These are phyloP conservation scores for Entomortierella parvispora DNA, from an alignment of 192 early-diverging fungal genomes.

Conservation along the genomic window DNA sequence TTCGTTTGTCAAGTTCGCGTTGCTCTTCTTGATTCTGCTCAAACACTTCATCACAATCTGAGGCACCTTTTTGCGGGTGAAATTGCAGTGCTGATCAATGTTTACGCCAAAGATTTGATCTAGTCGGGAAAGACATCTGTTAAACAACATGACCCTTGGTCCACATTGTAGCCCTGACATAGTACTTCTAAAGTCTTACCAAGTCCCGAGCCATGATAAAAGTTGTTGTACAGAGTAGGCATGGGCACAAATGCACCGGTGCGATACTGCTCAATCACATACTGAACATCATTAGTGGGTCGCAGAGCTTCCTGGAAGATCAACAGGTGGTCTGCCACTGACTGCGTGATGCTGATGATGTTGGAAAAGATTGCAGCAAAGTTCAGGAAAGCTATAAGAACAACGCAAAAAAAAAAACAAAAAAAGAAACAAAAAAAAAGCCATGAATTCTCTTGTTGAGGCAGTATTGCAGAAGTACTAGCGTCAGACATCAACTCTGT, in stretches of 20 bases:
- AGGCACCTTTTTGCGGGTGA: slow-evolving; percentile 68
- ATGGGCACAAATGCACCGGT: slow-evolving; percentile 74
- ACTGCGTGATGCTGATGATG: slow-evolving; percentile 58
- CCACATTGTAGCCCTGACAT: no score
- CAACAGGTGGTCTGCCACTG: slow-evolving; percentile 67
- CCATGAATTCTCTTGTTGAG: neutral
- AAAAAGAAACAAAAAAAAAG: neutral
- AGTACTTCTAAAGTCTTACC: no score
- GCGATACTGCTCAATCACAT: slow-evolving; percentile 78
- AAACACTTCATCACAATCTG: slow-evolving; percentile 69
- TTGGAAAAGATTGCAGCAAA: slow-evolving; percentile 61
- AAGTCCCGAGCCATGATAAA: slow-evolving; percentile 71
- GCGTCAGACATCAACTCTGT: slow-evolving; percentile 1
- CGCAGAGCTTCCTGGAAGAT: slow-evolving; percentile 75
- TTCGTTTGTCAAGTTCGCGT: slow-evolving; percentile 29
- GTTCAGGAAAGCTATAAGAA: slow-evolving; percentile 54
- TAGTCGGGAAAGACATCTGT: slow-evolving; percentile 20
- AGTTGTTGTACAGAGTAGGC: slow-evolving; percentile 77
- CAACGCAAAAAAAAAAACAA: neutral
- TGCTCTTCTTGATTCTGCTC: slow-evolving; percentile 67
- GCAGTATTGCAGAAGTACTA: neutral
- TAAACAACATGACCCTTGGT: neutral
- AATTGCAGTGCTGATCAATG: slow-evolving; percentile 72
- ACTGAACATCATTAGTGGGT: slow-evolving; percentile 82
- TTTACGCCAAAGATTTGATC: slow-evolving; percentile 84